Conservation (phyloP, 2,329 filamentous ascomycete species). For the Bretziella fagacearum region DNA sequence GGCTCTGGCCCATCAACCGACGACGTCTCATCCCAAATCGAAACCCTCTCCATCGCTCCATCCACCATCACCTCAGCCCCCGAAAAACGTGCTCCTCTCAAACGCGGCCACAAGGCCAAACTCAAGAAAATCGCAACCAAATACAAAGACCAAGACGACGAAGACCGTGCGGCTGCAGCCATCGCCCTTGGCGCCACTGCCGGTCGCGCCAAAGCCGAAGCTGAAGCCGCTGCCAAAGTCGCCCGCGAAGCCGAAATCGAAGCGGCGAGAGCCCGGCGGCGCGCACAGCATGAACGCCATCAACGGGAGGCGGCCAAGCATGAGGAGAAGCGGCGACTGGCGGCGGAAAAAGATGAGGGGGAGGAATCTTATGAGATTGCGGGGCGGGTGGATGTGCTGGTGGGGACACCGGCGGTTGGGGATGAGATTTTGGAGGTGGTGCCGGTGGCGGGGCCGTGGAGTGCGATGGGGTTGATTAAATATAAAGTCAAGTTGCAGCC, state of each 20-base stretch:
- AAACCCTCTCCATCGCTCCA: slow-evolving; percentile 5
- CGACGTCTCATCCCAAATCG: slow-evolving; percentile 18
- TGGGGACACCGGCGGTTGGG: slow-evolving; percentile 60
- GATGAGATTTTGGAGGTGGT: slow-evolving; percentile 63
- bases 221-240: slow-evolving; percentile 49
- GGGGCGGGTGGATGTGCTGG: slow-evolving; percentile 44
- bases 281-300: slow-evolving; percentile 62
- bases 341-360: slow-evolving; percentile 36
- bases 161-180: slow-evolving; percentile 72
- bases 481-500: slow-evolving; percentile 95
- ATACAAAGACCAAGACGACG: slow-evolving; percentile 88
- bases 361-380: slow-evolving; percentile 36
- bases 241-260: slow-evolving; percentile 48
- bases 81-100: slow-evolving; percentile 32
- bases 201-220: slow-evolving; percentile 49
- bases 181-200: slow-evolving; percentile 64
- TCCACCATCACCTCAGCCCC: slow-evolving; percentile 8
- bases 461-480: slow-evolving; percentile 52
- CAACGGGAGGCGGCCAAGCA: slow-evolving; percentile 61
- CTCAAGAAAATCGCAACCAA: slow-evolving; percentile 76
- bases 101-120: slow-evolving; percentile 65
- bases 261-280: slow-evolving; percentile 55
- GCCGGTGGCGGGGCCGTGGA: slow-evolving; percentile 48
- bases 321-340: slow-evolving; percentile 49
- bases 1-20: slow-evolving; percentile 10